Evolutionary conservation across 257 asterid species (phyloP), one percentile per base, ranked within the genome.

Genomic region (Solanum rostratum): DNA sequence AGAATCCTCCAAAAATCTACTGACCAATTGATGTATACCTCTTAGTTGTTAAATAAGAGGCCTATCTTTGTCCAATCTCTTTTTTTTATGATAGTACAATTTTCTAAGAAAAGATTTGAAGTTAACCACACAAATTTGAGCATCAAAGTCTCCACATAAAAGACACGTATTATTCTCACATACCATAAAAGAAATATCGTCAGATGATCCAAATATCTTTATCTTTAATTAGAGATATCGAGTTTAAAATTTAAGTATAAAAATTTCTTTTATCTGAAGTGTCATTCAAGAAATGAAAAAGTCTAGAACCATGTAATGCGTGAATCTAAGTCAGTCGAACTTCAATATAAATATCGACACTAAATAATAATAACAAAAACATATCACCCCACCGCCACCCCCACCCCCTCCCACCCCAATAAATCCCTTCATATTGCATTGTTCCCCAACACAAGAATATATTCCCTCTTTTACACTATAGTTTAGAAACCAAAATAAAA

Each of bases 121-220:
- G 30, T 65, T 83, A 84, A 84, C 91, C 92, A 91, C 91, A 88
- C 85, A 88, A 68, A 88, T 50, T 83, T 62, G 60, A 92, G 83
- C 71, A 73, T 84, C 73, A 81, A 83, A 55, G 84, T 74, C 10
- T 52, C 74, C 68, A 63, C 85, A 37, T 29, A 76, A 8, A 86
- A 76, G 90, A 87, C 95, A 92, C 94, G 96, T 94, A 89, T 88
- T 87, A 29, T 86, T 90, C 91, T 88, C 92, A 4, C 39, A 3
- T 33, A 33, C 39, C 39, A 33, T 33, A 33, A 33, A 33, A 33
- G n/a, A 33, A 33, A 33, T 3, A 33, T 33, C 39, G 6, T 33
- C 6, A 4, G 39, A 33, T 33, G 4, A 33, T 33, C 4, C 39
- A 33, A 0, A 1, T 4, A 3, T 33, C 39, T 33, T 33, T 33